A percentile compares a stretch with the other conserved stretches of the same genome.
Evolutionary conservation across 2,329 filamentous ascomycete species (phyloP).

Genomic region (Colletotrichum costaricense): DNA sequence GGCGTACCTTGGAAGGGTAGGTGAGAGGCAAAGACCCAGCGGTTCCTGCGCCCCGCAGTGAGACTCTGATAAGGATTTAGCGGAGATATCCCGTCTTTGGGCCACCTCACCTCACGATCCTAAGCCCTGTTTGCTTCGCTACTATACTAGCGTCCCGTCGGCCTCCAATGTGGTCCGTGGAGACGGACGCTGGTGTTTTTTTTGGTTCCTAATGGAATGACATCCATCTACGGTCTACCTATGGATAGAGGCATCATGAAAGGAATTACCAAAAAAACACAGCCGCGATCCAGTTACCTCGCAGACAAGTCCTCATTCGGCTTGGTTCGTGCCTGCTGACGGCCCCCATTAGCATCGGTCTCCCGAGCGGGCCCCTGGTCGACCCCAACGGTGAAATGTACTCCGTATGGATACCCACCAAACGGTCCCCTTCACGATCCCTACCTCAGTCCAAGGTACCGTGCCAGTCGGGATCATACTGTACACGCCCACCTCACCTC

Average conservation of each 20-base stretch:
- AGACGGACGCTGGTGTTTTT: too few species aligned
- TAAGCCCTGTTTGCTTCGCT: not conserved
- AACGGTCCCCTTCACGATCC: not conserved
- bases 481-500: not conserved
- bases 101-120: too few species aligned
- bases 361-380: not conserved
- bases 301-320: not conserved
- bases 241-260: not conserved
- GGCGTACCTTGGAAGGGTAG: not conserved
- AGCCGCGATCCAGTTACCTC: slow-evolving; percentile 20
- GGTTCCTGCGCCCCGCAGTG: not conserved
- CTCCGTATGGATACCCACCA: not conserved
- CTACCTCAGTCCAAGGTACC: not conserved
- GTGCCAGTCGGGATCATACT: not conserved
- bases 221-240: not conserved
- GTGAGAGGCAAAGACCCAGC: not conserved
- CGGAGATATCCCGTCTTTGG: slow-evolving; percentile 14
- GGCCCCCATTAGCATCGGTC: not conserved
- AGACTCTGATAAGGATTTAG: slow-evolving; percentile 25
- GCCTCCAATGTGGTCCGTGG: not conserved
- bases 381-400: not conserved
- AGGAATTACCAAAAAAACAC: not conserved
- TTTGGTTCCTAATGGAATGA: not conserved
- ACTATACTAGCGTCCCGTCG: not conserved
- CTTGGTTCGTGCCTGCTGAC: not conserved